Conservation (phyloP, 1,284 basidiomycete genomes). For the Exsudoporus floridanus region DNA sequence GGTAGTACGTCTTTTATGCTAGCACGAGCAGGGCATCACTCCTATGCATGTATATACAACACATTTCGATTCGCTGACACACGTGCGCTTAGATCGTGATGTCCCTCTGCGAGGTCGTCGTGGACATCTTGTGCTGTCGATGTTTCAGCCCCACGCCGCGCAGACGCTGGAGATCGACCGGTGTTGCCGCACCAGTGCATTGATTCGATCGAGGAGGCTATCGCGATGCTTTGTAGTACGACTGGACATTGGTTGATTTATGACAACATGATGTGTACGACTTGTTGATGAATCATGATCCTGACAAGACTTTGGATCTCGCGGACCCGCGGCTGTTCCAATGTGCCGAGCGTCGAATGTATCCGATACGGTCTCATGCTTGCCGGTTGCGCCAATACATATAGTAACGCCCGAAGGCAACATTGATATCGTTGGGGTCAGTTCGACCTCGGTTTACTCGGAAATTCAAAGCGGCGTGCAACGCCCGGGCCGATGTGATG, state of each 20-base stretch:
- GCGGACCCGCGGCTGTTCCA: too few relatives aligned
- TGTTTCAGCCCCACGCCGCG: constrained; percentile 1
- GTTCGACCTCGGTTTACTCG: too few relatives aligned
- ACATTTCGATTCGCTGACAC: background rate
- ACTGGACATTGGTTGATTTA: background rate
- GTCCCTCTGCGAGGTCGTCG: constrained; percentile 10
- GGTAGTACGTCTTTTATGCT: constrained; percentile 4
- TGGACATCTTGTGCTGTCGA: constrained; percentile 18
- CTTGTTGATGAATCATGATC: background rate
- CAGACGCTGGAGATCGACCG: background rate
- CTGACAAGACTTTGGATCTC: background rate
- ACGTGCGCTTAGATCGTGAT: constrained; percentile 6
- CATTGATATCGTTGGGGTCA: too few relatives aligned
- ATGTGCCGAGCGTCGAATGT: too few relatives aligned
- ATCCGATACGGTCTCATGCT: too few relatives aligned
- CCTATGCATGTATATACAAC: background rate
- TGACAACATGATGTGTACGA: background rate
- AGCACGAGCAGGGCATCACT: background rate
- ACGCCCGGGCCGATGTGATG: too few relatives aligned
- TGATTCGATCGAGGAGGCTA: background rate
- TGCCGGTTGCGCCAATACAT: too few relatives aligned
- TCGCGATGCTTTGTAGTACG: background rate
- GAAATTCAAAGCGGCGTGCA: too few relatives aligned
- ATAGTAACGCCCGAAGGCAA: too few relatives aligned
- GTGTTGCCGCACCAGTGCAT: background rate